Percentiles rank a stretch among this genome's conserved stretches.
These are phyloP conservation scores for Eucalyptus lansdowneana DNA, from an alignment of 345 rosid species.

Conservation along the genomic window DNA sequence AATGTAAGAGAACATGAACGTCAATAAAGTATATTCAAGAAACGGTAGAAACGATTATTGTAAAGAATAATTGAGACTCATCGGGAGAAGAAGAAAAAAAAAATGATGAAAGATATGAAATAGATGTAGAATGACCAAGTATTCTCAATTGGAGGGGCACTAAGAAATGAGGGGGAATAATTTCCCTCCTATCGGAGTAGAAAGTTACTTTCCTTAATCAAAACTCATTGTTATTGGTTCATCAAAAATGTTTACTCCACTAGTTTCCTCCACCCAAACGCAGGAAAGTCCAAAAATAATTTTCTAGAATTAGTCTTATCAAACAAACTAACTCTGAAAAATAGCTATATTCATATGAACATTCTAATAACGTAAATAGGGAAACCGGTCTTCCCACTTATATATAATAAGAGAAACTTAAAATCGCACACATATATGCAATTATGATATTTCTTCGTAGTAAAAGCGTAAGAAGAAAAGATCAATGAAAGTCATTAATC, in stretches of 20 bases:
- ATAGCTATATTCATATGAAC: not conserved
- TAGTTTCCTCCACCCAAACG: not conserved
- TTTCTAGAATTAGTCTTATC: not conserved
- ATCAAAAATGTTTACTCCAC: not conserved
- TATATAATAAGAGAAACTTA: not conserved
- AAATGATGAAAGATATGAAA: not conserved
- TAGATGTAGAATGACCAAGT: not conserved
- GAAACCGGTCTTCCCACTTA: not conserved
- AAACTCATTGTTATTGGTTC: not conserved
- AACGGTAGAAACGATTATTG: not conserved
- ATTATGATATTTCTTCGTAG: not conserved
- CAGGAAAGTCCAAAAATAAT: not conserved
- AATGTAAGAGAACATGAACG: not conserved
- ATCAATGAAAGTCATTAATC: not conserved
- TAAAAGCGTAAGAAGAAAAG: not conserved
- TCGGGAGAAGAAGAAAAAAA: not conserved
- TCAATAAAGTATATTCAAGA: not conserved
- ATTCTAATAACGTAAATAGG: not conserved
- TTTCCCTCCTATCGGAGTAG: not conserved
- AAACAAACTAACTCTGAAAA: not conserved
- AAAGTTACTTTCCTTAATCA: not conserved
- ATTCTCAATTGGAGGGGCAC: not conserved
- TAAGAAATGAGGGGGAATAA: not conserved
- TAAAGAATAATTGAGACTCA: not conserved
- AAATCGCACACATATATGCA: accelerated